Evolutionary conservation across 2,329 filamentous ascomycete species (phyloP).

Genomic region (Plectosphaerella plurivora): DNA sequence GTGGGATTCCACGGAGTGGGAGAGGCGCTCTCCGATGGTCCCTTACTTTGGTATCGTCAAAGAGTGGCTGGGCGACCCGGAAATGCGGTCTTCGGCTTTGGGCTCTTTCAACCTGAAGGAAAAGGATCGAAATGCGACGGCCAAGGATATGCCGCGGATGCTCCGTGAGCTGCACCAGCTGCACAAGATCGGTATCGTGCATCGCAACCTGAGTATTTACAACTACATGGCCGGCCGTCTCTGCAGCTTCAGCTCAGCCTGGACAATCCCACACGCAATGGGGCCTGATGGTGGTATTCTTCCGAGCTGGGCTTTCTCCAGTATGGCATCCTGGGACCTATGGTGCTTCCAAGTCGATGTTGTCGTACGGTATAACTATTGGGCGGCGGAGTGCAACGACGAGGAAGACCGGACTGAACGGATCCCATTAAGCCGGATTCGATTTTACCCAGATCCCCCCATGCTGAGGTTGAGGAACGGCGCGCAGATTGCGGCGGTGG

Average conservation of each 20-base stretch:
- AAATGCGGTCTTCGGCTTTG: too few species aligned
- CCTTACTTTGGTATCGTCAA: too few species aligned
- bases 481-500: too few species aligned
- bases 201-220: not conserved
- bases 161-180: not conserved
- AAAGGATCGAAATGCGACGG: too few species aligned
- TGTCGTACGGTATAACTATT: not conserved
- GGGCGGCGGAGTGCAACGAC: not conserved
- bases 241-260: not conserved
- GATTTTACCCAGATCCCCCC: not conserved
- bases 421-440: not conserved
- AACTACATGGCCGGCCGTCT: not conserved
- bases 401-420: not conserved
- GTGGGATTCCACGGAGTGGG: too few species aligned
- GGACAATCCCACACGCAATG: slow-evolving; percentile 1
- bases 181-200: not conserved
- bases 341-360: not conserved
- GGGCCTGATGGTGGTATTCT: not conserved
- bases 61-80: too few species aligned
- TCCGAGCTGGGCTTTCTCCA: not conserved
- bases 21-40: too few species aligned
- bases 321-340: not conserved
- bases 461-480: not conserved
- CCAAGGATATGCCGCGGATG: not conserved
- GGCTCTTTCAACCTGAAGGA: too few species aligned